Conservation (phyloP, 177 flowering plant species). For the Vitis hybrid region DNA sequence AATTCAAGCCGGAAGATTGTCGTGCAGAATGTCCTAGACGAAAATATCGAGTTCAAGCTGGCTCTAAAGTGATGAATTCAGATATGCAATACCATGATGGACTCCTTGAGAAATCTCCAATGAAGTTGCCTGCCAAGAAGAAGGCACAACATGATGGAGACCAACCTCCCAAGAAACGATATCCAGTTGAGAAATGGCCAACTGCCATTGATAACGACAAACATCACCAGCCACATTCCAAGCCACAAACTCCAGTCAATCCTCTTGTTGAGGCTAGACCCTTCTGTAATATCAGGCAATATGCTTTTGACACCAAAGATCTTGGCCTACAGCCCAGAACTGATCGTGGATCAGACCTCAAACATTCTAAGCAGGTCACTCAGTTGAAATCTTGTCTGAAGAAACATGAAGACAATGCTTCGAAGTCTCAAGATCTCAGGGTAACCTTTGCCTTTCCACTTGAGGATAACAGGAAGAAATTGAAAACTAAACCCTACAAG, state of each 20-base stretch:
- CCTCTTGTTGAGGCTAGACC: no score
- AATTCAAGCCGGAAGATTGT: neutral
- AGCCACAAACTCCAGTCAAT: no score
- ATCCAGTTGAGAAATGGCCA: neutral
- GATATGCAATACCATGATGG: neutral
- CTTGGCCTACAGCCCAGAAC: no score
- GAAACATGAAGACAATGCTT: neutral
- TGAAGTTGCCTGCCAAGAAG: neutral
- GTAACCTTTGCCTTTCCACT: neutral
- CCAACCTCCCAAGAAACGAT: neutral
- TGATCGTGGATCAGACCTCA: neutral
- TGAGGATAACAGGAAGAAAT: neutral
- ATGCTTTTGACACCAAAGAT: no score
- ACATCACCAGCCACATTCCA: neutral
- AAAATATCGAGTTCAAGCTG: neutral
- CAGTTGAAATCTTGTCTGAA: neutral
- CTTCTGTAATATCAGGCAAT: neutral
- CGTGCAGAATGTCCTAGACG: neutral
- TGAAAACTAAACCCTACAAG: neutral
- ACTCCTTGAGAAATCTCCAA: neutral
- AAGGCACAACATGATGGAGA: neutral
- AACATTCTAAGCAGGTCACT: neutral
- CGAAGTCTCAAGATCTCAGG: neutral
- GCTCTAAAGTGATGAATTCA: no score
- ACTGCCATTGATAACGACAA: neutral